A percentile compares a stretch with the other conserved stretches of the same genome.
Evolutionary conservation across 2,329 filamentous ascomycete species (phyloP).

Genomic region (Diaporthe aspalathi): DNA sequence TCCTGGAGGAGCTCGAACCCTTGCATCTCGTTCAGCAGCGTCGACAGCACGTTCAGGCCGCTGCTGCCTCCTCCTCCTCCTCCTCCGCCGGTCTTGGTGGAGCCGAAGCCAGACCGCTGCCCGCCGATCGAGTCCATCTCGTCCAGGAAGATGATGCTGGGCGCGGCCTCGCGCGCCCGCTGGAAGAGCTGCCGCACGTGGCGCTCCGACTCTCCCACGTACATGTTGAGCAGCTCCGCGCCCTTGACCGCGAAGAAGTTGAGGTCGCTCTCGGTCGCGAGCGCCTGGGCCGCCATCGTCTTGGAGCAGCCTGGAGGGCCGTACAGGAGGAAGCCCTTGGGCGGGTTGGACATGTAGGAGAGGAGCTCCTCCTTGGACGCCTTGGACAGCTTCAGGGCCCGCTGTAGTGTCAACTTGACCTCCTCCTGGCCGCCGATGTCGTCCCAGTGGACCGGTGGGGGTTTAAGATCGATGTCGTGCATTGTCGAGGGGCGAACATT

Average conservation of each 20-base stretch:
- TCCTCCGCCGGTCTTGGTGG: conserved; percentile 55
- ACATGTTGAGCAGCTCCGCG: conserved; percentile 94
- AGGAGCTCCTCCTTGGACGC: conserved; percentile 48
- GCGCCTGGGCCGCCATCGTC: conserved; percentile 89
- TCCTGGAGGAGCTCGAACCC: conserved; percentile 87
- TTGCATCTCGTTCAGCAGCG: conserved; percentile 94
- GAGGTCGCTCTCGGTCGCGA: conserved; percentile 89
- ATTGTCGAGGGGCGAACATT: conserved; percentile 85
- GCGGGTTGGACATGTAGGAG: conserved; percentile 63
- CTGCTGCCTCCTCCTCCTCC: conserved; percentile 47
- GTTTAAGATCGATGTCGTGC: conserved; percentile 89
- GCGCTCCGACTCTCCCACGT: conserved; percentile 93
- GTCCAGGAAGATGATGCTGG: conserved; percentile 96
- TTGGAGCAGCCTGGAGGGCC: conserved; percentile 96
- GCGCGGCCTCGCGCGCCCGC: conserved; percentile 84
- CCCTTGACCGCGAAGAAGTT: conserved; percentile 97
- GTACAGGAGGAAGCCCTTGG: conserved; percentile 88
- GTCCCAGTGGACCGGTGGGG: conserved; percentile 84
- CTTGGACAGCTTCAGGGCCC: conserved; percentile 58
- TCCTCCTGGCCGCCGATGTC: conserved; percentile 88
- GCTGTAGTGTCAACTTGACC: conserved; percentile 73
- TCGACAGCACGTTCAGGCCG: conserved; percentile 86
- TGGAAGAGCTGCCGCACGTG: conserved; percentile 87
- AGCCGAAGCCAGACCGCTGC: conserved; percentile 59
- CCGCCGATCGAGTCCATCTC: conserved; percentile 90